These are phyloP conservation scores for Eucalyptus albens DNA, from an alignment of 345 rosid species.

Conservation along the genomic window DNA sequence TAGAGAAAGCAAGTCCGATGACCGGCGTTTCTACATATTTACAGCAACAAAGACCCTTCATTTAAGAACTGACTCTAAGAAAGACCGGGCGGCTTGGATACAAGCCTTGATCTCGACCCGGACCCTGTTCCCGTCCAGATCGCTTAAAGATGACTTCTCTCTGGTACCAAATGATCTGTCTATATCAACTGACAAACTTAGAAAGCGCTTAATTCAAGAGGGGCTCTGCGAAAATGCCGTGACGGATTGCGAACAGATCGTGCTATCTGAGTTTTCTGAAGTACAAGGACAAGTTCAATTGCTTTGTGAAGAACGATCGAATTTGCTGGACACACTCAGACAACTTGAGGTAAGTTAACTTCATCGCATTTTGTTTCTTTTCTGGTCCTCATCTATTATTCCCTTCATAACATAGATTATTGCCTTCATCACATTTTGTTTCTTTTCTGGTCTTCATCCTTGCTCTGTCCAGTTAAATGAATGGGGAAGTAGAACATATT, in stretches of 20 bases:
- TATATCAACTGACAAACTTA: constrained; percentile 72
- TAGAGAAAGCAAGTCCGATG: constrained; percentile 96
- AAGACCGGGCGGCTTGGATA: constrained; percentile 84
- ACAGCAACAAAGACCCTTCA: constrained; percentile 98
- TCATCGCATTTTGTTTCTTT: neutral
- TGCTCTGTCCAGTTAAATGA: neutral
- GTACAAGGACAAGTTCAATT: constrained; percentile 57
- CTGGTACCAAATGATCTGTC: constrained; percentile 45
- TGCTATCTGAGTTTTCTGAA: constrained; percentile 79
- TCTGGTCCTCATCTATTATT: neutral
- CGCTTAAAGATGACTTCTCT: constrained; percentile 48
- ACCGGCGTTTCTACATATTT: constrained; percentile 78
- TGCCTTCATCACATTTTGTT: neutral
- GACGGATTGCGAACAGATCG: constrained; percentile 80
- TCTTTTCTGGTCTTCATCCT: neutral
- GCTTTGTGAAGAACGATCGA: constrained; percentile 68
- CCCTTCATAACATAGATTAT: neutral
- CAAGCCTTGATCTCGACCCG: constrained; percentile 75
- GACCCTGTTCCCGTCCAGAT: constrained; percentile 49
- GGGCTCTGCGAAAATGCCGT: constrained; percentile 62
- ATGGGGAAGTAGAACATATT: neutral
- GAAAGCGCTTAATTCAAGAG: constrained; percentile 48
- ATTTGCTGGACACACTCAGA: constrained; percentile 69
- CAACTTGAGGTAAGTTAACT: constrained; percentile 67
- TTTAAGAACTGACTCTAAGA: constrained; percentile 70